Conservation (phyloP, 1,284 basidiomycete genomes). For the Rugosomyces carneus region DNA sequence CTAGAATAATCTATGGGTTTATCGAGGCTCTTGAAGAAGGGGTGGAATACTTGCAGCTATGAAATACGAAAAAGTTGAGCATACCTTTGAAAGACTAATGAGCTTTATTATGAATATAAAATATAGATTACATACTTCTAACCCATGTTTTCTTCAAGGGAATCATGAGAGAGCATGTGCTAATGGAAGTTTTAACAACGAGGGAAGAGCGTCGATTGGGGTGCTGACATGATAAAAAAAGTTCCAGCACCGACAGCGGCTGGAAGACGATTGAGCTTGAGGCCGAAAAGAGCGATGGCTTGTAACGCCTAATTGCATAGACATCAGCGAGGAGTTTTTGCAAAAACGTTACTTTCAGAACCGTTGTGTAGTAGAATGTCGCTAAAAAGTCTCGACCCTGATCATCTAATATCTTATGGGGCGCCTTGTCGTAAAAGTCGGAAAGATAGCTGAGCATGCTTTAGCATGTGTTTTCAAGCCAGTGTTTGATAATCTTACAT, state of each 20-base stretch:
- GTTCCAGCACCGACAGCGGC: slow-evolving; percentile 52
- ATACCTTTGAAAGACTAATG: slow-evolving; percentile 34
- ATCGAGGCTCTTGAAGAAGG: background rate
- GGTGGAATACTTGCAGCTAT: slow-evolving; percentile 40
- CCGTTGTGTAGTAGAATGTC: slow-evolving; percentile 57
- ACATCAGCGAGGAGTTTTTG: slow-evolving; percentile 5
- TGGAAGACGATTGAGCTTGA: slow-evolving; percentile 65
- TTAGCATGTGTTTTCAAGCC: slow-evolving; percentile 7
- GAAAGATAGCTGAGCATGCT: slow-evolving; percentile 43
- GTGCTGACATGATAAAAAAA: slow-evolving; percentile 55
- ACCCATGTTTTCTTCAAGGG: slow-evolving; percentile 46
- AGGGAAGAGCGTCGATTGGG: background rate
- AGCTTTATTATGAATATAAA: background rate
- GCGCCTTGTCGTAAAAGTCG: slow-evolving; percentile 39
- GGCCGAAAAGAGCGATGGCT: slow-evolving; percentile 71
- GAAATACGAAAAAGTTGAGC: slow-evolving; percentile 64
- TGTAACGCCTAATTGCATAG: slow-evolving; percentile 50
- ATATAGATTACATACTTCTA: slow-evolving; percentile 40
- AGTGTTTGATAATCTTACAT: slow-evolving; percentile 37
- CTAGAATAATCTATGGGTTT: slow-evolving; percentile 12
- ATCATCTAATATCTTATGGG: slow-evolving; percentile 28
- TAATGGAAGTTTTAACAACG: slow-evolving; percentile 21
- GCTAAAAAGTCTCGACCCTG: slow-evolving; percentile 53
- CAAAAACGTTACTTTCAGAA: slow-evolving; percentile 6
- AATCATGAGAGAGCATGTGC: slow-evolving; percentile 47